phyloP scores from a whole-genome alignment of 2,329 filamentous ascomycete species.

The Fusarium pilosicola region DNA sequence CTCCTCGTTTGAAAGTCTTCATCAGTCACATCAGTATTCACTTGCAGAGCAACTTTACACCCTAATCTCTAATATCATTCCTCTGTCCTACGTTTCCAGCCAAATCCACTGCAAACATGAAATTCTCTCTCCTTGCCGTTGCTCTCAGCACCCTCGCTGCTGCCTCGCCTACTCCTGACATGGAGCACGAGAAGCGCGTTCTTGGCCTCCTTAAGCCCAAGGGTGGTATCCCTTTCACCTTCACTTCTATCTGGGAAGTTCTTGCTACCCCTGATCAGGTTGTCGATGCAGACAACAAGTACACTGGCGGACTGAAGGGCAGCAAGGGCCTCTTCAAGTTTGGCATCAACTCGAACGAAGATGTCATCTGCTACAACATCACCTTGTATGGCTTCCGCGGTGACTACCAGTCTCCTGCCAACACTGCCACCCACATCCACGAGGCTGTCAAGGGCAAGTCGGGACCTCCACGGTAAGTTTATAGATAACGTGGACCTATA shows the following conservation, averaged over 20 bases:
- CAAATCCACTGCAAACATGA: constrained; percentile 35
- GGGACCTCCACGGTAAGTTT: constrained; percentile 58
- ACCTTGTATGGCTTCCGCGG: constrained; percentile 60
- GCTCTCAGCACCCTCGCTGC: constrained; percentile 37
- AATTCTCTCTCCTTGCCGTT: constrained; percentile 35
- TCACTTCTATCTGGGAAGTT: constrained; percentile 61
- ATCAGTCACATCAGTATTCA: constrained; percentile 1
- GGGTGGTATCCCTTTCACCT: constrained; percentile 47
- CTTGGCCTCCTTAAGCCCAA: constrained; percentile 34
- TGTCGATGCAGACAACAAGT: constrained; percentile 53
- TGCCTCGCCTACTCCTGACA: constrained; percentile 37
- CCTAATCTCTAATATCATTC: neutral
- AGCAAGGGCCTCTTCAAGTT: constrained; percentile 61
- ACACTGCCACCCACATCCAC: constrained; percentile 66
- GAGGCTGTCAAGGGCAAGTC: constrained; percentile 56
- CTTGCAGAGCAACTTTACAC: neutral
- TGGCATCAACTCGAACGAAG: constrained; percentile 60
- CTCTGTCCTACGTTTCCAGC: neutral
- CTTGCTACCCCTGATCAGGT: constrained; percentile 61
- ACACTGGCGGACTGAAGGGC: constrained; percentile 54
- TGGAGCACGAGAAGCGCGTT: constrained; percentile 30
- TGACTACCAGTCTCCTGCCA: constrained; percentile 60
- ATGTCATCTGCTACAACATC: constrained; percentile 61
- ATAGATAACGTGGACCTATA: neutral
- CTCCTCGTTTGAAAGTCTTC: neutral